Evolutionary conservation across 2,329 filamentous ascomycete species (phyloP).

Genomic region (Didymella sp.): DNA sequence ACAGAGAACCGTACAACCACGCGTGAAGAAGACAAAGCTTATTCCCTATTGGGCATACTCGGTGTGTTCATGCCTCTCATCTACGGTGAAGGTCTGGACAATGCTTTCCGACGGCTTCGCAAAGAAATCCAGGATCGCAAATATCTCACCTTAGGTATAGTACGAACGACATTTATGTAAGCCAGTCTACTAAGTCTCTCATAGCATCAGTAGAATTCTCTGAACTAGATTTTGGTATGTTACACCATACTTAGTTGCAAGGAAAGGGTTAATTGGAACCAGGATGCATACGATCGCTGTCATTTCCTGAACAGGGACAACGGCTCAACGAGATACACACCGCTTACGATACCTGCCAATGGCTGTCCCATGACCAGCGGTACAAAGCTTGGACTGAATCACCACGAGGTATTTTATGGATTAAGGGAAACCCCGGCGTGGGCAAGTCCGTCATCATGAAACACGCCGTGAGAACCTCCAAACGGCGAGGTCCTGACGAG

Average conservation of each 20-base stretch:
- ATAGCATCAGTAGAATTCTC: not conserved
- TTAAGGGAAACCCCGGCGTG: constrained; percentile 44
- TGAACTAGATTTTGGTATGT: not conserved
- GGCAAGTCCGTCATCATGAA: constrained; percentile 54
- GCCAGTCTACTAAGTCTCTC: too few relatives aligned
- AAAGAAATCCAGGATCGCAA: not conserved
- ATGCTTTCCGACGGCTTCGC: not conserved
- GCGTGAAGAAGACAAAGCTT: constrained; percentile 10
- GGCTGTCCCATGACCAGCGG: constrained; percentile 45
- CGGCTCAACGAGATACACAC: constrained; percentile 39
- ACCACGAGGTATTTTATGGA: constrained; percentile 25
- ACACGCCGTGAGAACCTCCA: not conserved
- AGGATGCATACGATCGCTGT: not conserved
- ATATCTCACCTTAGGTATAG: not conserved
- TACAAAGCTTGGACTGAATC: constrained; percentile 50
- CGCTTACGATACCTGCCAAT: constrained; percentile 46
- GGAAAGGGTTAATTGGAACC: too few relatives aligned
- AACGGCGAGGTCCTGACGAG: not conserved
- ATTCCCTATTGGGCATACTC: constrained; percentile 24
- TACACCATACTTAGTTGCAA: too few relatives aligned
- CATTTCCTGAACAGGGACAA: not conserved
- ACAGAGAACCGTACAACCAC: constrained; percentile 18
- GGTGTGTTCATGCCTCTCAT: constrained; percentile 6
- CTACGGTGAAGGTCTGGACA: not conserved
- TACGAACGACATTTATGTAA: too few relatives aligned